phyloP scores from a whole-genome alignment of 495 filamentous ascomycete genomes.

The Talaromyces wortmannii region DNA sequence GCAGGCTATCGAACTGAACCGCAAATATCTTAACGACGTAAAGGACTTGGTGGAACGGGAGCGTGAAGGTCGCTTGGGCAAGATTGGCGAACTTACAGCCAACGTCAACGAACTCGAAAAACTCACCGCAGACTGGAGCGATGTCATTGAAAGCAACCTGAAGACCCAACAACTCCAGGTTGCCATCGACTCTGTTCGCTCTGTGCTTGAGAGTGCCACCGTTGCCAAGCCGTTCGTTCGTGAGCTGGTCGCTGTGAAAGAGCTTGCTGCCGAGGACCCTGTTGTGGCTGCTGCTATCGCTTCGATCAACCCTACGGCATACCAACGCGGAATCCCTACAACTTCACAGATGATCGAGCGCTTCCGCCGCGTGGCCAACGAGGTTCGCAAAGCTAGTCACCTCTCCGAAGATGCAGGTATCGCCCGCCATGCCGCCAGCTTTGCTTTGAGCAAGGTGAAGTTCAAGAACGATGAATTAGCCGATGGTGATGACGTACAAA shows the following conservation, averaged over 20 bases:
- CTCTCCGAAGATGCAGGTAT: constrained; percentile 91
- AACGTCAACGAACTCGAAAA: constrained; percentile 75
- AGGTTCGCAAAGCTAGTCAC: constrained; percentile 89
- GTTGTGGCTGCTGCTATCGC: constrained; percentile 87
- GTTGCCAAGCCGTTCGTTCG: constrained; percentile 77
- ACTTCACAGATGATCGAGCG: constrained; percentile 81
- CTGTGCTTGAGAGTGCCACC: constrained; percentile 65
- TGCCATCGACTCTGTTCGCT: constrained; percentile 86
- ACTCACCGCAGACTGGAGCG: constrained; percentile 76
- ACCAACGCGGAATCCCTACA: constrained; percentile 85
- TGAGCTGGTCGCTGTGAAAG: constrained; percentile 90
- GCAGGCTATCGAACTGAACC: constrained; percentile 82
- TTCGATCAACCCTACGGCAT: constrained; percentile 88
- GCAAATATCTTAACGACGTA: constrained; percentile 71
- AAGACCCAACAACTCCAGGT: constrained; percentile 93
- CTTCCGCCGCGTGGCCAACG: constrained; percentile 87
- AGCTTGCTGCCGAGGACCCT: constrained; percentile 72
- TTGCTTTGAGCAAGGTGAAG: constrained; percentile 80
- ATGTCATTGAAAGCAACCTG: constrained; percentile 80
- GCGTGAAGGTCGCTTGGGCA: constrained; percentile 78
- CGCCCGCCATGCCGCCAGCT: constrained; percentile 84
- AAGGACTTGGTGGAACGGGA: constrained; percentile 80
- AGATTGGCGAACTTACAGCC: constrained; percentile 69
- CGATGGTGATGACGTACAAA: constrained; percentile 88
- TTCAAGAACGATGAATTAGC: constrained; percentile 91